Evolutionary conservation across 83 land plant genomes (phyloP).

Genomic region (Larix sibirica): DNA sequence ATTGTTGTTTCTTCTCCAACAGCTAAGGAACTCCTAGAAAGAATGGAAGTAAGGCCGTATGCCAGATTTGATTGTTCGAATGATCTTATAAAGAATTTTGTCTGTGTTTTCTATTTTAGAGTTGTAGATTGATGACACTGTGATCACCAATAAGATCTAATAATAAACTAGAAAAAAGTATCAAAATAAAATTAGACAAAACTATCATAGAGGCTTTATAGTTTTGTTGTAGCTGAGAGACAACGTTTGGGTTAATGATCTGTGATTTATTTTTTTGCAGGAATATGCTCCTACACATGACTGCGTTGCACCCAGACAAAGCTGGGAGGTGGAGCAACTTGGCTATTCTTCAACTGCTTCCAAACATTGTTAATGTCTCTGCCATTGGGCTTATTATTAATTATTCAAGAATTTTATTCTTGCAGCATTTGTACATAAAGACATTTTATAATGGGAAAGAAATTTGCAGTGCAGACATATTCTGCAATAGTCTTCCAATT

Average conservation of each 20-base stretch:
- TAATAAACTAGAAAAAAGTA: not conserved
- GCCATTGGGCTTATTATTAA: too few species aligned
- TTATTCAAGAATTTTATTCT: too few species aligned
- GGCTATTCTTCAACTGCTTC: conserved; percentile 17
- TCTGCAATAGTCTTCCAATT: too few species aligned
- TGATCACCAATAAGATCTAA: not conserved
- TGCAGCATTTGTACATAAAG: too few species aligned
- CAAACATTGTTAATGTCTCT: not conserved
- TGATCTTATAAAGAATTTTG: not conserved
- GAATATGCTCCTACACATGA: conserved; percentile 51
- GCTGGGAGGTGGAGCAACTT: conserved; percentile 63
- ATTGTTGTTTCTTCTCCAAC: conserved; percentile 66
- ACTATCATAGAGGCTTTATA: not conserved
- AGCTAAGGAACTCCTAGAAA: conserved; percentile 51
- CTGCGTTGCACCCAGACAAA: conserved; percentile 56
- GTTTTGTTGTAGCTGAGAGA: not conserved
- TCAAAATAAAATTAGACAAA: not conserved
- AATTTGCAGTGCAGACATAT: too few species aligned
- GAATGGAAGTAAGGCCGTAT: conserved; percentile 56
- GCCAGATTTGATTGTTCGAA: not conserved
- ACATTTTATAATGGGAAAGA: too few species aligned
- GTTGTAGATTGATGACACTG: not conserved
- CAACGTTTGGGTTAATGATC: not conserved
- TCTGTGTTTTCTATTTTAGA: not conserved
- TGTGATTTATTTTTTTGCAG: conserved; percentile 30